Base-by-base conservation (phyloP, 2,329 filamentous ascomycete species). In the Rhynchosporium agropyri region DNA sequence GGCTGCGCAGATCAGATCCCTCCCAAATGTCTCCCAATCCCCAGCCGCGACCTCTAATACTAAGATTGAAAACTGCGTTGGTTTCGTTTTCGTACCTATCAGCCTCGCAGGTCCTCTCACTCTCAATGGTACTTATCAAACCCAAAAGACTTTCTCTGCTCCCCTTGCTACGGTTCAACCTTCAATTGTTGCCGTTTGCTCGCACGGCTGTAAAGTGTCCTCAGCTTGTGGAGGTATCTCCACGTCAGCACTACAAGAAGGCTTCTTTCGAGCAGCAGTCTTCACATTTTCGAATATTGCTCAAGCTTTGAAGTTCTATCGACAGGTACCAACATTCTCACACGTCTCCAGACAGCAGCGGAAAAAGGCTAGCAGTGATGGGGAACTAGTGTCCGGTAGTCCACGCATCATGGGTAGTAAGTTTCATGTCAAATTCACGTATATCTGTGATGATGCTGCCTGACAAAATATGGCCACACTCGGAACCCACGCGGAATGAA, bases 401-500 rank as follows among this genome's bases (percentile, higher is more conserved):
- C 55, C 56, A 2, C 20, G n/a, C 8, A 59, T 73, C 28, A 58
- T 71, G 29, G 68, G 71, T 3, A 65, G 62, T 13, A 63, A 43
- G 38, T 70, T 73, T 10, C 70, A 73, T 51, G 58, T 73, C 1
- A 61, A 67, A 4, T 68, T 73, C 54, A 48, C 58, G 13, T 74
- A 70, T 59, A 56, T 64, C 28, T 73, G 69, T 40, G 72, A 72
- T 8, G 71, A 74, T 55, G 70, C 73, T 0, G 64, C 70, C 1
- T 72, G 71, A 8, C 73, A 75, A 57, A 75, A 74, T 50, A 73
- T 74, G 71, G 70, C 71, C 9, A 74, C 72, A 3, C 68, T 73
- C 28, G 71, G 71, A 6, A 74, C 71, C 9, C 69, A 74, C n/a
- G 40, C 63, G 5, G 68, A 67, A 8, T 74, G 71, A 38, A 67